A percentile compares a stretch with the other conserved stretches of the same genome.
These are phyloP conservation scores for Cymbopogon citratus DNA, from an alignment of 176 grass and related monocot genomes.

Conservation along the genomic window DNA sequence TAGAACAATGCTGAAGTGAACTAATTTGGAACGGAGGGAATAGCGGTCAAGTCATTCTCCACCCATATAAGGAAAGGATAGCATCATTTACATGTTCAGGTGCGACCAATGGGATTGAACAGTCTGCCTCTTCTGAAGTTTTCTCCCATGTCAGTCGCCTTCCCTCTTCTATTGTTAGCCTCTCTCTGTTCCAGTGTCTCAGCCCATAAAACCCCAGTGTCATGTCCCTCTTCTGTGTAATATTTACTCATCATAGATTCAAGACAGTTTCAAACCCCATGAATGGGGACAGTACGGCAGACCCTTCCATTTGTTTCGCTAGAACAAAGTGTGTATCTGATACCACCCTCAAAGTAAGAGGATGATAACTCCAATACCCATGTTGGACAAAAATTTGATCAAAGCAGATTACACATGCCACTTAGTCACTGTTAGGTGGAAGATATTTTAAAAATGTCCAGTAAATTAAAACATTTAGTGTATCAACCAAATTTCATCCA, in stretches of 20 bases:
- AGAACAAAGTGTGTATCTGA: not conserved
- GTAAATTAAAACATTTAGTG: not conserved
- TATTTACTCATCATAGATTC: not conserved
- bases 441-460: not conserved
- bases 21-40: not conserved
- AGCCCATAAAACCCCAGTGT: not conserved
- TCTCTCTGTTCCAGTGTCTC: not conserved
- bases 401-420: not conserved
- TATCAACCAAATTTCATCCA: constrained; percentile 14
- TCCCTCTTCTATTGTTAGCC: not conserved
- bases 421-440: constrained; percentile 5
- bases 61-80: not conserved
- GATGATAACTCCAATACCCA: not conserved
- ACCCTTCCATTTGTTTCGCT: not conserved
- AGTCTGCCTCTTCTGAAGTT: not conserved
- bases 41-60: not conserved
- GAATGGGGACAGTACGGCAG: not conserved
- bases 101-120: not conserved
- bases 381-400: not conserved
- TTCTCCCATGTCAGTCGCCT: not conserved
- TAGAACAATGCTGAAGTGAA: not conserved
- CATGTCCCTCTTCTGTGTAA: not conserved
- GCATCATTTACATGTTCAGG: not conserved
- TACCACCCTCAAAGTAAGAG: not conserved
- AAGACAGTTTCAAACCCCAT: not conserved